Conservation (phyloP, 129 eudicot species). For the Centrapalus pauciflorus region DNA sequence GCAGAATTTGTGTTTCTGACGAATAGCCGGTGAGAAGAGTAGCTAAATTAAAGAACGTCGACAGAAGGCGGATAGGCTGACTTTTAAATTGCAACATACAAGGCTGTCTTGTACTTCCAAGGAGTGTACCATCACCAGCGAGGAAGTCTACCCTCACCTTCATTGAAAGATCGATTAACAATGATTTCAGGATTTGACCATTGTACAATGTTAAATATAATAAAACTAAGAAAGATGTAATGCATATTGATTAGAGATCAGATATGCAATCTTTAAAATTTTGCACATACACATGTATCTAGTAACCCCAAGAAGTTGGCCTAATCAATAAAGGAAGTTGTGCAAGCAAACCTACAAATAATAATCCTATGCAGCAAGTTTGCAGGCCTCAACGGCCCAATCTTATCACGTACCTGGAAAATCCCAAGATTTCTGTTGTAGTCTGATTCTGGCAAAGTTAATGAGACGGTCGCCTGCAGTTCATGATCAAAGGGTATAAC, state of each 20-base stretch:
- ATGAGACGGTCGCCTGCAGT: slow-evolving; percentile 57
- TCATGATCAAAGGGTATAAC: slow-evolving; percentile 55
- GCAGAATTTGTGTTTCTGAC: slow-evolving; percentile 75
- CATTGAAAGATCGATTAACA: slow-evolving; percentile 2
- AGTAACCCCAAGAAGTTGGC: no score
- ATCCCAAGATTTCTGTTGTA: slow-evolving; percentile 88
- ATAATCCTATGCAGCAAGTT: no score
- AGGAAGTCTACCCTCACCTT: slow-evolving; percentile 86
- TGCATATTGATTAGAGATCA: no score
- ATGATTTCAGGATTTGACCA: neutral
- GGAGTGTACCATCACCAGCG: slow-evolving; percentile 43
- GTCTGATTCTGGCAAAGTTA: slow-evolving; percentile 79
- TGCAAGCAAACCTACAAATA: no score
- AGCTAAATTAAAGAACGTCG: slow-evolving; percentile 59
- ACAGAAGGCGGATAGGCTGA: slow-evolving; percentile 53
- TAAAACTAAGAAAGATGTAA: no score
- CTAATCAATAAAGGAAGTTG: no score
- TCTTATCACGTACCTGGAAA: slow-evolving; percentile 60
- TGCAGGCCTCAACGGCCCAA: no score
- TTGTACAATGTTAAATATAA: neutral
- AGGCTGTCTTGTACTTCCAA: slow-evolving; percentile 62
- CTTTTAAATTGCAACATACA: slow-evolving; percentile 78
- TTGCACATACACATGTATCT: no score
- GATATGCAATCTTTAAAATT: no score
- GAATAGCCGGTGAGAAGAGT: slow-evolving; percentile 71